Conservation (phyloP, 164 flowering plant genomes). For the Chimonanthus praecox region DNA sequence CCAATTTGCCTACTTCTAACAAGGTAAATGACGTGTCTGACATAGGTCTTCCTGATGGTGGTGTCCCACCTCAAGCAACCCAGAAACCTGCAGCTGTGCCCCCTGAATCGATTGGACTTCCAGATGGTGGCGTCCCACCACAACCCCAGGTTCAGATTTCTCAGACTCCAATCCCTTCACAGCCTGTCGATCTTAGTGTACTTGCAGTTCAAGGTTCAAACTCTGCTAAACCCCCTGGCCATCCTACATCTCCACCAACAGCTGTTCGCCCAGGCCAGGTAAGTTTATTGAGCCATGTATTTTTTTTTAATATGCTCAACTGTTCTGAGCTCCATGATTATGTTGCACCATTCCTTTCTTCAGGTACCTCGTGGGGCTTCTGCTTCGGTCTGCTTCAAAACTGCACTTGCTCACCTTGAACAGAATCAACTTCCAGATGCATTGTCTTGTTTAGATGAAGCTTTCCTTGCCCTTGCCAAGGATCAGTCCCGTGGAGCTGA, state of each 20-base stretch:
- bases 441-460: slow-evolving; percentile 95
- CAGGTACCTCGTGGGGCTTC: slow-evolving; percentile 99
- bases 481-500: slow-evolving; percentile 98
- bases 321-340: not conserved
- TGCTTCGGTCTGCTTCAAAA: slow-evolving; percentile 89
- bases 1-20: slow-evolving; percentile 26
- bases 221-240: slow-evolving; percentile 35
- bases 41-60: slow-evolving; percentile 72
- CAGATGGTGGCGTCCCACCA: slow-evolving; percentile 96
- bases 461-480: slow-evolving; percentile 93
- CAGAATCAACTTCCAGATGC: slow-evolving; percentile 97
- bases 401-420: slow-evolving; percentile 90
- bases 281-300: slow-evolving; percentile 2
- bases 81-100: slow-evolving; percentile 16
- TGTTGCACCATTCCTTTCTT: not conserved
- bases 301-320: not conserved
- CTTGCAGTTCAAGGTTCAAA: slow-evolving; percentile 59
- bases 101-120: slow-evolving; percentile 60
- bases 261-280: slow-evolving; percentile 97
- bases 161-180: slow-evolving; percentile 41
- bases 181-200: slow-evolving; percentile 86
- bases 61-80: slow-evolving; percentile 60
- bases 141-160: slow-evolving; percentile 38
- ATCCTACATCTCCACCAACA: slow-evolving; percentile 52
- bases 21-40: slow-evolving; percentile 35